Percentiles rank a stretch among this genome's conserved stretches.
Evolutionary conservation across 2,329 filamentous ascomycete species (phyloP).

Genomic region (Huntiella bhutanensis): DNA sequence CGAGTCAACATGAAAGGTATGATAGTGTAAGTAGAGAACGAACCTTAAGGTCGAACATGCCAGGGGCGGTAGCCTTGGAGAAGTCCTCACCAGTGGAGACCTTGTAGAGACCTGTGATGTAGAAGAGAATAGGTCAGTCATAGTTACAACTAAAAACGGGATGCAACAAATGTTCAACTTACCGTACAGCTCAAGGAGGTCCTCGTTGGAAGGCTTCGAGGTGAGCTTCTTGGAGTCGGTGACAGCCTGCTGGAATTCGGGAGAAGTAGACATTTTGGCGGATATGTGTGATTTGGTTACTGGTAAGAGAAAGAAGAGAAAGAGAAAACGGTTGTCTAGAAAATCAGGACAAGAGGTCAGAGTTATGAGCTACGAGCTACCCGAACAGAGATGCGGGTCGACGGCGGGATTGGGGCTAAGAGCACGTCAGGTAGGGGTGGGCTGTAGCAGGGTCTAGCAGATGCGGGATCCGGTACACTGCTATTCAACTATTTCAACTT

Average conservation of each 20-base stretch:
- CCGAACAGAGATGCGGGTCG: too few relatives aligned
- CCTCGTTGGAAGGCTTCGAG: constrained; percentile 41
- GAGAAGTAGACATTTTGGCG: constrained; percentile 23
- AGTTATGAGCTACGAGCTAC: not conserved
- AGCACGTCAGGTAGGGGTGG: too few relatives aligned
- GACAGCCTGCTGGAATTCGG: constrained; percentile 37
- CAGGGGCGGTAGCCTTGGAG: constrained; percentile 34
- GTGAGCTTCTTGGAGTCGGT: constrained; percentile 49
- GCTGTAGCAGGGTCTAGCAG: too few relatives aligned
- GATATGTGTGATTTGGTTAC: constrained; percentile 7
- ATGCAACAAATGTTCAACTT: constrained; percentile 14
- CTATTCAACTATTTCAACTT: too few relatives aligned
- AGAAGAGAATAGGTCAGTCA: not conserved
- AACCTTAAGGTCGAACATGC: constrained; percentile 55
- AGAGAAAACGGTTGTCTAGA: not conserved
- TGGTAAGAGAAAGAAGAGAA: not conserved
- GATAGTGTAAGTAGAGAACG: constrained; percentile 36
- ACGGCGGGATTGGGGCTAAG: too few relatives aligned
- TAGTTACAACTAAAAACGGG: not conserved
- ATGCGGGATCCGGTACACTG: too few relatives aligned
- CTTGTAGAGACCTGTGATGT: constrained; percentile 35
- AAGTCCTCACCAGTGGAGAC: constrained; percentile 38
- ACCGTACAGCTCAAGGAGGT: constrained; percentile 47
- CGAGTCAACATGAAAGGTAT: constrained; percentile 46
- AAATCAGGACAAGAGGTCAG: not conserved